A percentile compares a stretch with the other conserved stretches of the same genome.
Conservation (phyloP, 345 rosid species). For the Eucalyptus cladocalyx region DNA sequence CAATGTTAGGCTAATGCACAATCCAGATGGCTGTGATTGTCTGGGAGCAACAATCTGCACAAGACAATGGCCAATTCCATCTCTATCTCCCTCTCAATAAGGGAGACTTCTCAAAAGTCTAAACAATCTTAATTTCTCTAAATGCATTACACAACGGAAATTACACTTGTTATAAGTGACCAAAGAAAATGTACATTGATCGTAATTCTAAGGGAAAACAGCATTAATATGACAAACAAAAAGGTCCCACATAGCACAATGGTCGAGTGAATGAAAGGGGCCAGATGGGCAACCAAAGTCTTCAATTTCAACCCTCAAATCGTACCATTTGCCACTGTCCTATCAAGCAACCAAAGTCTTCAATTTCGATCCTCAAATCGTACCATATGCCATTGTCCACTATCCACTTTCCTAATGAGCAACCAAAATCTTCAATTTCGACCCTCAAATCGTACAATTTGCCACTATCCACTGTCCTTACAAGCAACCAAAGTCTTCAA, state of each 20-base stretch:
- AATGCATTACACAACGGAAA: not conserved
- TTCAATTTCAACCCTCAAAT: not conserved
- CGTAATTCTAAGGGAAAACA: not conserved
- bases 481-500: too few species aligned
- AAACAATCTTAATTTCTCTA: not conserved
- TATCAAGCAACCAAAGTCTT: too few species aligned
- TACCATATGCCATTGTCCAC: too few species aligned
- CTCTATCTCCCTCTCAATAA: not conserved
- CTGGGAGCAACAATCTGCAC: not conserved
- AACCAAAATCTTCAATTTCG: too few species aligned
- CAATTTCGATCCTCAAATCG: too few species aligned
- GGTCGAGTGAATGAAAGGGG: fast-evolving
- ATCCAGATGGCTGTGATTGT: not conserved
- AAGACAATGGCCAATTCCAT: not conserved
- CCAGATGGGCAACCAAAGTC: not conserved
- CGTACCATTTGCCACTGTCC: not conserved
- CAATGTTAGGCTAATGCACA: not conserved
- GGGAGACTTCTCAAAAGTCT: not conserved
- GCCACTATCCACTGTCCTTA: too few species aligned
- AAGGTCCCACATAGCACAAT: not conserved
- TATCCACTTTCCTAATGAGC: too few species aligned
- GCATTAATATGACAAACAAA: not conserved
- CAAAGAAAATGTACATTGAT: not conserved
- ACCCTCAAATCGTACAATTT: too few species aligned
- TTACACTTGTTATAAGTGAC: not conserved